These are phyloP conservation scores for Hypocrella siamensis DNA, from an alignment of 2,329 filamentous ascomycete species.

Conservation along the genomic window DNA sequence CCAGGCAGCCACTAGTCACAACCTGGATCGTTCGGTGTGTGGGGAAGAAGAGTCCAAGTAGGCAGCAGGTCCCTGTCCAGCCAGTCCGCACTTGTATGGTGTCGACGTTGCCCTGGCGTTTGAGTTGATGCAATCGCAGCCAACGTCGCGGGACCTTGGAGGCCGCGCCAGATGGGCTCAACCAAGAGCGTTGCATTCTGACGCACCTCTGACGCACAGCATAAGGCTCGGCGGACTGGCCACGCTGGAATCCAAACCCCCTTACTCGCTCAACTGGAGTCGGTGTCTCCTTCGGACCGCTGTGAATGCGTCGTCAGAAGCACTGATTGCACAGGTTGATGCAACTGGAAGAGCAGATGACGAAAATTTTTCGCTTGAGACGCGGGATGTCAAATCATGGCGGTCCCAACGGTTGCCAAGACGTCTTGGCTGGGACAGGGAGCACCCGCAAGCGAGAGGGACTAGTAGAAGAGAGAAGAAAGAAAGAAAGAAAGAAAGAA, in stretches of 20 bases:
- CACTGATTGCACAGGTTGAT: background rate
- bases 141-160: too few species aligned
- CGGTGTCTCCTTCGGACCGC: background rate
- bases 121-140: background rate
- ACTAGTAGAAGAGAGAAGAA: background rate
- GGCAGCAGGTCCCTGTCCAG: background rate
- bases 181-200: background rate
- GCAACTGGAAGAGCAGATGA: background rate
- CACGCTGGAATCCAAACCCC: background rate
- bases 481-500: background rate
- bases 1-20: background rate
- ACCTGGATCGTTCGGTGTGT: background rate
- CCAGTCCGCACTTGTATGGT: too few species aligned
- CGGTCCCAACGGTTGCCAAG: constrained; percentile 1
- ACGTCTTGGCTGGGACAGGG: background rate
- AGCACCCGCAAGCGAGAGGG: background rate
- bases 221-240: background rate
- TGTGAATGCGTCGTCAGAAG: too few species aligned
- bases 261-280: background rate
- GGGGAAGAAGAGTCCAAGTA: background rate
- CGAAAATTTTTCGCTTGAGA: constrained; percentile 3
- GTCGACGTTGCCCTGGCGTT: background rate
- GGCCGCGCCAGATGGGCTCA: too few species aligned
- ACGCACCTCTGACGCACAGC: background rate
- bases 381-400: constrained; percentile 2